phyloP scores from a whole-genome alignment of 1,139 yeast genomes.

The Magnusiomyces tetraspermus region DNA sequence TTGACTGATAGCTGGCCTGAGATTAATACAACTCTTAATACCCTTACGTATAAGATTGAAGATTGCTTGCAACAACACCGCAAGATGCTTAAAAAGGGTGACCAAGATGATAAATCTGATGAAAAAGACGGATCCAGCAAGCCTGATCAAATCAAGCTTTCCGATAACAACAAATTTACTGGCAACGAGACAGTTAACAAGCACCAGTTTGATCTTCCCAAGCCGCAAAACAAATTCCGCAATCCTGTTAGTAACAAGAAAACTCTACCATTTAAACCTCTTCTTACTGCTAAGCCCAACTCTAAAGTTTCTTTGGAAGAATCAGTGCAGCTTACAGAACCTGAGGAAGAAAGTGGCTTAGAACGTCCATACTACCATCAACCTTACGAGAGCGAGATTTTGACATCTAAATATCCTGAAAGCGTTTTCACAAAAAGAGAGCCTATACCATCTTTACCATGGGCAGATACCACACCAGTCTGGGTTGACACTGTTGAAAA shows the following conservation, averaged over 20 bases:
- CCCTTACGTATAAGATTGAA: slow-evolving; percentile 66
- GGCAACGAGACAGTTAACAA: slow-evolving; percentile 18
- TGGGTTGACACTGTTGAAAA: slow-evolving; percentile 62
- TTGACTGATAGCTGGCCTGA: slow-evolving; percentile 51
- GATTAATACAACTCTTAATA: slow-evolving; percentile 55
- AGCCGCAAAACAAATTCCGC: slow-evolving; percentile 65
- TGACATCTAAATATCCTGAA: slow-evolving; percentile 59
- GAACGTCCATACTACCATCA: slow-evolving; percentile 61
- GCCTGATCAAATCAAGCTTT: slow-evolving; percentile 37
- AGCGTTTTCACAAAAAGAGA: slow-evolving; percentile 39
- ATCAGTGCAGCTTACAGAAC: slow-evolving; percentile 33
- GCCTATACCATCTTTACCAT: slow-evolving; percentile 50
- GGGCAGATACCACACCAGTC: slow-evolving; percentile 55
- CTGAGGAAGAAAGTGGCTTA: slow-evolving; percentile 20
- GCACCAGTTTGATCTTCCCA: slow-evolving; percentile 39
- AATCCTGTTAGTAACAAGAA: slow-evolving; percentile 60
- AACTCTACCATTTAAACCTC: slow-evolving; percentile 65
- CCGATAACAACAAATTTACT: slow-evolving; percentile 32
- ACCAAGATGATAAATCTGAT: neutral
- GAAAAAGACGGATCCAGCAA: slow-evolving; percentile 14
- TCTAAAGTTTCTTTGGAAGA: slow-evolving; percentile 49
- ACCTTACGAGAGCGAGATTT: slow-evolving; percentile 76
- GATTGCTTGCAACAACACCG: slow-evolving; percentile 36
- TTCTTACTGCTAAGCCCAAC: slow-evolving; percentile 61
- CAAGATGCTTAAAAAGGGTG: slow-evolving; percentile 33